phyloP scores from a whole-genome alignment of 352 stramenopile species.

The Phytophthora cryptogea region DNA sequence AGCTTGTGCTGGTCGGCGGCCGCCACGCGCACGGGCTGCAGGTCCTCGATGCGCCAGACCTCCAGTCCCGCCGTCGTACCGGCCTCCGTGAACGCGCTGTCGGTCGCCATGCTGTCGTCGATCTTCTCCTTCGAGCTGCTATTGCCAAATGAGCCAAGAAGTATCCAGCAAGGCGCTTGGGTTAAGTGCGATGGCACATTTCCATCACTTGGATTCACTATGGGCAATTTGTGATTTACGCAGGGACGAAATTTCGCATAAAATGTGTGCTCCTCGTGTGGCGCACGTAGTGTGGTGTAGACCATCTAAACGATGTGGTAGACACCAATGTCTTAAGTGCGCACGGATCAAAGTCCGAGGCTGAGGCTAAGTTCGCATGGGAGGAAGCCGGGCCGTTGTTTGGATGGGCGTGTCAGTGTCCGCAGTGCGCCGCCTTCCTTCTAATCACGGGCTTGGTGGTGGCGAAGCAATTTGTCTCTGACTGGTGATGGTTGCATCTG shows the following conservation, averaged over 20 bases:
- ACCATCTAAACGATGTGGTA: neutral
- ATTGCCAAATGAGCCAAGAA: conserved; percentile 31
- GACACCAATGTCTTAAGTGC: neutral
- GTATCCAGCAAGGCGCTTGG: conserved; percentile 11
- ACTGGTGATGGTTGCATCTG: too few relatives aligned
- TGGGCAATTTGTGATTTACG: conserved; percentile 29
- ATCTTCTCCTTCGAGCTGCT: conserved; percentile 32
- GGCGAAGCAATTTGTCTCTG: too few relatives aligned
- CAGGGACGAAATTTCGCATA: conserved; percentile 19
- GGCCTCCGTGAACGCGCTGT: conserved; percentile 60
- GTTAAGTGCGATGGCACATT: conserved; percentile 1
- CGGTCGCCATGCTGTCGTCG: conserved; percentile 54
- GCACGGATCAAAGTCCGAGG: too few relatives aligned
- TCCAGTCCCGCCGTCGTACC: conserved; percentile 73
- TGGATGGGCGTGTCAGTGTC: neutral
- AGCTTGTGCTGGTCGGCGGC: conserved; percentile 84
- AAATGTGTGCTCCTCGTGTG: conserved; percentile 11
- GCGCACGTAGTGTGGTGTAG: neutral
- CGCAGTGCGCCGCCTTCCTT: too few relatives aligned
- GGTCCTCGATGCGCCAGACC: conserved; percentile 86
- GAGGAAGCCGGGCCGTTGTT: neutral
- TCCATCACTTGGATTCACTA: conserved; percentile 19
- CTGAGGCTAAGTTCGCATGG: too few relatives aligned
- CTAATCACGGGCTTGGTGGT: too few relatives aligned
- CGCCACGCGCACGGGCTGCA: conserved; percentile 66